These are phyloP conservation scores for Trametes cubensis DNA, from an alignment of 768 basidiomycete species.

Conservation along the genomic window DNA sequence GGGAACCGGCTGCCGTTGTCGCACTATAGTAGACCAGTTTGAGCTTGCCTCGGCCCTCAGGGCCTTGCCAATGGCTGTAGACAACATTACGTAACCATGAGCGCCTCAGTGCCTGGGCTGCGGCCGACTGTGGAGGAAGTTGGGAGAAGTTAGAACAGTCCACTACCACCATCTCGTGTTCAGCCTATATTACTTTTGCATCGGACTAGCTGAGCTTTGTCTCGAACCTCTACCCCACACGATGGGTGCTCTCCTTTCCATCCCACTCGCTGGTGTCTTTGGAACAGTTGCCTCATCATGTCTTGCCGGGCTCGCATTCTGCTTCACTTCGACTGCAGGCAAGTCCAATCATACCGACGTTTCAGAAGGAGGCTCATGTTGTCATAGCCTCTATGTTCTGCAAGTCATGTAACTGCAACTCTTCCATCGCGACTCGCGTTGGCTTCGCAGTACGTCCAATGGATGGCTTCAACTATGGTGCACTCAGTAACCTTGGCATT, in stretches of 20 bases:
- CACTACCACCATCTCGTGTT: too few species aligned
- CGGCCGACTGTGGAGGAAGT: too few species aligned
- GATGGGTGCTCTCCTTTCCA: slow-evolving; percentile 77
- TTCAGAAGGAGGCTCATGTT: not conserved
- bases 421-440: slow-evolving; percentile 94
- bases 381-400: slow-evolving; percentile 87
- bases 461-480: not conserved
- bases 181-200: too few species aligned
- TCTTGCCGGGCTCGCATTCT: slow-evolving; percentile 81
- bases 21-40: too few species aligned
- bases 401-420: slow-evolving; percentile 99
- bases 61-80: too few species aligned
- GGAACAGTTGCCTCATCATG: slow-evolving; percentile 81
- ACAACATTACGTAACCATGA: too few species aligned
- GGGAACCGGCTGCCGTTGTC: too few species aligned
- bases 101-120: too few species aligned
- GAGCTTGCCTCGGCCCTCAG: too few species aligned
- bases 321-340: slow-evolving; percentile 86
- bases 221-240: slow-evolving; percentile 7
- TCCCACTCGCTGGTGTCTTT: slow-evolving; percentile 70
- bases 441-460: slow-evolving; percentile 78
- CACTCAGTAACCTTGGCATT: not conserved
- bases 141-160: too few species aligned
- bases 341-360: too few species aligned
- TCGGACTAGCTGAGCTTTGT: not conserved